These are phyloP conservation scores for Knoxdaviesia proteae DNA, from an alignment of 2,329 filamentous ascomycete species.

Conservation along the genomic window DNA sequence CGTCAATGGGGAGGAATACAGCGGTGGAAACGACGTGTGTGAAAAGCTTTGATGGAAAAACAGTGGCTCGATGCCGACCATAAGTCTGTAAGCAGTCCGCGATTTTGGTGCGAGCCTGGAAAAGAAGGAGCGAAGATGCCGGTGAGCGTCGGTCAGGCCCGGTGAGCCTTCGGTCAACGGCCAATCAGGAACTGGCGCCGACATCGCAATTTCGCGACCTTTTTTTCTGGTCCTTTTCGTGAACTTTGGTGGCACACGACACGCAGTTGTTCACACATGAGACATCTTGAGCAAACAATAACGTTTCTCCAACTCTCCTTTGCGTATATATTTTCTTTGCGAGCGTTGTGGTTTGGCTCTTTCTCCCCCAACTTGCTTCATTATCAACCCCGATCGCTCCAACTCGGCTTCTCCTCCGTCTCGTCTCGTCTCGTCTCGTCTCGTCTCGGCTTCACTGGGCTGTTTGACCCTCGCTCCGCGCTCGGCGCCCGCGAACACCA, in stretches of 20 bases:
- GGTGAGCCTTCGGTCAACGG: too few relatives aligned
- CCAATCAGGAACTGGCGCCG: too few relatives aligned
- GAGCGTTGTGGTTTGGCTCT: too few relatives aligned
- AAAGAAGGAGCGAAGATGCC: not conserved
- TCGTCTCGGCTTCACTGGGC: not conserved
- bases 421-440: not conserved
- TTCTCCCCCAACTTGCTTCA: not conserved
- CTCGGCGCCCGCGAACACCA: not conserved
- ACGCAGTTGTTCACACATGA: too few relatives aligned
- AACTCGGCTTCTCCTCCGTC: not conserved
- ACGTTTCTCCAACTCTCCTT: too few relatives aligned
- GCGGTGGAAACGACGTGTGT: slow-evolving; percentile 25
- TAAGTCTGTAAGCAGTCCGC: not conserved
- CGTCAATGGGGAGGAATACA: slow-evolving; percentile 15
- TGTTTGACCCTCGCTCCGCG: not conserved
- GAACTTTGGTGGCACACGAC: too few relatives aligned
- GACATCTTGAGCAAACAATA: too few relatives aligned
- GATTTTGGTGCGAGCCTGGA: not conserved
- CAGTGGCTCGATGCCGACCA: not conserved
- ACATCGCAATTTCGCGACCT: too few relatives aligned
- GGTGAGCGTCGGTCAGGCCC: too few relatives aligned
- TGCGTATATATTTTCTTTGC: too few relatives aligned
- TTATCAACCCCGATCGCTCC: not conserved
- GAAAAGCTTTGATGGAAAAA: slow-evolving; percentile 16
- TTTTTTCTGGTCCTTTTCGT: too few relatives aligned